A percentile compares a stretch with the other conserved stretches of the same genome.
Evolutionary conservation across 345 rosid species (phyloP).

Genomic region (Salix dunnii): DNA sequence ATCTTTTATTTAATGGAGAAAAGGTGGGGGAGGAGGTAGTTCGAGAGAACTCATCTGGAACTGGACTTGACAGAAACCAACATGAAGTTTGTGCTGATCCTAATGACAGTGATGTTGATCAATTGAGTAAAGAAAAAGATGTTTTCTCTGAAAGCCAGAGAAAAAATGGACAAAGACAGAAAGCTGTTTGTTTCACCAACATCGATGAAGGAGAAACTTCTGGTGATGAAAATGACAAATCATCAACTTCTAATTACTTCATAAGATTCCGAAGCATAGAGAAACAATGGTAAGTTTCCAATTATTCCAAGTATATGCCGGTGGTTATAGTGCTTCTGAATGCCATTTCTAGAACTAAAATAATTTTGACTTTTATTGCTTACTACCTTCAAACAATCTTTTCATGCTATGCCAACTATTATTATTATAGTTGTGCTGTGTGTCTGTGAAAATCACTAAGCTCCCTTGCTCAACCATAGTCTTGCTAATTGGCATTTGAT

Average conservation of each 20-base stretch:
- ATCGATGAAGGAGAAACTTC: not conserved
- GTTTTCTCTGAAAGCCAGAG: conserved; percentile 4
- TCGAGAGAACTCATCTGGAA: not conserved
- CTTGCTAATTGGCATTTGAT: not conserved
- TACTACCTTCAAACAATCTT: not conserved
- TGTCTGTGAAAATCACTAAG: not conserved
- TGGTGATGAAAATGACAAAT: conserved; percentile 21
- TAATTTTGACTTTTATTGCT: not conserved
- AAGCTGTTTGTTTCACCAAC: conserved; percentile 18
- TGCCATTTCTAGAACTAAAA: not conserved
- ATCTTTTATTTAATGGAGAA: conserved; percentile 10
- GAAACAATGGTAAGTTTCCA: conserved; percentile 23
- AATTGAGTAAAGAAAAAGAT: conserved; percentile 1
- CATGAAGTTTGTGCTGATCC: conserved; percentile 12
- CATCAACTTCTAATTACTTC: conserved; percentile 11
- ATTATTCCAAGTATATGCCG: not conserved
- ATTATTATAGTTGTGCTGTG: not conserved
- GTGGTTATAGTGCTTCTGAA: not conserved
- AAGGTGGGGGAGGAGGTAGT: conserved; percentile 17
- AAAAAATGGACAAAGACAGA: conserved; percentile 12
- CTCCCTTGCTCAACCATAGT: not conserved
- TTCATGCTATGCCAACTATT: not conserved
- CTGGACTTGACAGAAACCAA: conserved; percentile 18
- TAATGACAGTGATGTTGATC: conserved; percentile 9
- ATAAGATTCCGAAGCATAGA: conserved; percentile 4